Base-by-base conservation (phyloP, 2,329 filamentous ascomycete genomes). In the Fusarium anguioides region DNA sequence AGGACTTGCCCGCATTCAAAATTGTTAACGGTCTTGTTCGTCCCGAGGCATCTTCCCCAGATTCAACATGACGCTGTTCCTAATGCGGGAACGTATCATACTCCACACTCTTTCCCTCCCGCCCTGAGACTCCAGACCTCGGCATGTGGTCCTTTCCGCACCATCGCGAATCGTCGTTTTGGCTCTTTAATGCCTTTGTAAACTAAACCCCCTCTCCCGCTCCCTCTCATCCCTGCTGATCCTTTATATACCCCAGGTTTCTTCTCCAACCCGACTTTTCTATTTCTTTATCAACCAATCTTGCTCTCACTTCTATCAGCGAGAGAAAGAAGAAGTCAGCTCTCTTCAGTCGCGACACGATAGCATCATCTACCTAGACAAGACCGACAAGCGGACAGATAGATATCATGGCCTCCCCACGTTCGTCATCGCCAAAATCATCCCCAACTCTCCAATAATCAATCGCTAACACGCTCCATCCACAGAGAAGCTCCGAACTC, bases 381-480 rank as follows among this genome's bases (percentile, higher is more conserved):
- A 33, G 23, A 40, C n/a, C n/a, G n/a, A n/a, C 31, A 39, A 60
- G n/a, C n/a, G n/a, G 44, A 60, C 56, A 55, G 39, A 55, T 54
- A 64, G 59, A 70, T 79, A 81, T 66, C 69, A 94, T 94, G 91
- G 89, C 91, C 69, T 93, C 91, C 80, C 90, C 91, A 81, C 92
- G 92, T 94, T 88, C 78, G 91, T 83, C 49, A 47, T 49, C 50
- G 31, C n/a, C n/a, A n/a, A 31, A 33, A 33, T 18, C 31, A 10
- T 24, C 35, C 42, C 51, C 35, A 10, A 5, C 27, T 24, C 36
- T 52, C 41, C 42, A 40, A 10, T 33, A 56, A 39, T 55, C 55
- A 56, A 39, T 55, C 55, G 55, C 66, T 71, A 47, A 72, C 54
- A 18, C 14, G n/a, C 20, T 21, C 24, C 31, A 18, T 37, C 11